Evolutionary conservation across 2,329 filamentous ascomycete genomes (phyloP), one percentile per base, ranked within the genome.

Genomic region (Aspergillus transmontanensis): DNA sequence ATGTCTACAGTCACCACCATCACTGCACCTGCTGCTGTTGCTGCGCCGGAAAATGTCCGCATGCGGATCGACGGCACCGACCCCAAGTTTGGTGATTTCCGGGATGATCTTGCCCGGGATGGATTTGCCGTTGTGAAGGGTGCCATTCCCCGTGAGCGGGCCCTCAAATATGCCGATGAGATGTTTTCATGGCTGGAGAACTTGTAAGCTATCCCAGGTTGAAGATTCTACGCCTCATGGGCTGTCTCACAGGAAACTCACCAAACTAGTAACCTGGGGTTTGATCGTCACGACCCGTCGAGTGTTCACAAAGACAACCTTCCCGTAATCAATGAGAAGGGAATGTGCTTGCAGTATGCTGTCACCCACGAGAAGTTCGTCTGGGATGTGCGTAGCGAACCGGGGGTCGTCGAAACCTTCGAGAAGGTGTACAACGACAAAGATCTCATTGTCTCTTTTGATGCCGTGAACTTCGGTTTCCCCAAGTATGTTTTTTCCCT

Each of bases 371-470:
- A 84, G 64, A 75, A 80, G 64, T 85, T 83, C 64, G 78, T 80
- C 6, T 84, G 82, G 82, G 75, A 75, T 10, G 74, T 83, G 19
- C 79, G 81, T 23, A 73, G 75, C 4, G 82, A 84, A 71, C 80
- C 80, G 11, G 81, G 80, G 3, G 80, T 84, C 0, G 72, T 84
- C 16, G 73, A 71, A 2, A 75, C 81, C 2, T 84, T 84, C 57
- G 81, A 79, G 65, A 80, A 80, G 69, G 75, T 84, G 6, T 83
- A 79, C 61, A 75, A 76, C n/a, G 81, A 80, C 1, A 69, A 80
- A 53, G 82, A 84, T 55, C 69, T 84, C 23, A 76, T 84, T 26
- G 82, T 83, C 1, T 84, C 82, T 0, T 85, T 83, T 64, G 83
- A 84, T 63, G 79, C 78, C 10, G 72, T 82, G 64, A 83, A 83